These are phyloP conservation scores for Kwoniella europaea DNA, from an alignment of 768 basidiomycete genomes.

Conservation along the genomic window DNA sequence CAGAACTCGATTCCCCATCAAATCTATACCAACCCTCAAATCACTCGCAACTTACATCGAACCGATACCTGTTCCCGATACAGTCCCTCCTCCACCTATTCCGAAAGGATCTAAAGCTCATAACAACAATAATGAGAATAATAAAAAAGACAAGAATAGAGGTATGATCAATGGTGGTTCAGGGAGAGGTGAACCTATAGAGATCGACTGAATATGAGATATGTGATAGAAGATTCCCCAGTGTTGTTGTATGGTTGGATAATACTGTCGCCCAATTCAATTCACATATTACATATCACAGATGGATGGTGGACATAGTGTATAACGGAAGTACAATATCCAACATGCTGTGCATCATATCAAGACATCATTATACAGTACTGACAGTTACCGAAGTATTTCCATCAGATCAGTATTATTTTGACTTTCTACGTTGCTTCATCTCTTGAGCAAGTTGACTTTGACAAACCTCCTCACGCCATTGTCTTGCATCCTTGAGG, in stretches of 20 bases:
- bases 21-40: constrained; percentile 67
- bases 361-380: no score
- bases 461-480: no score
- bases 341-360: no score
- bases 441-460: no score
- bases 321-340: background rate
- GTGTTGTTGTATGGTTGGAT: background rate
- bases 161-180: background rate
- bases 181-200: constrained; percentile 23
- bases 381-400: no score
- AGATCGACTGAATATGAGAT: constrained; percentile 12
- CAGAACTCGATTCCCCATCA: constrained; percentile 94
- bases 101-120: constrained; percentile 2
- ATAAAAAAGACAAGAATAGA: constrained; percentile 4
- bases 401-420: no score
- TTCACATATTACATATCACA: no score
- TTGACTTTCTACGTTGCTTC: no score
- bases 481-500: no score
- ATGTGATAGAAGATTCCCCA: background rate
- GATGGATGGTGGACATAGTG: no score
- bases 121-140: background rate
- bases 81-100: constrained; percentile 31
- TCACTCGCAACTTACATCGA: constrained; percentile 38
- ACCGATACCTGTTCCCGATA: constrained; percentile 45
- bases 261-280: no score